Conservation (phyloP, 305 asterid species). For the Solanum hybrid region DNA sequence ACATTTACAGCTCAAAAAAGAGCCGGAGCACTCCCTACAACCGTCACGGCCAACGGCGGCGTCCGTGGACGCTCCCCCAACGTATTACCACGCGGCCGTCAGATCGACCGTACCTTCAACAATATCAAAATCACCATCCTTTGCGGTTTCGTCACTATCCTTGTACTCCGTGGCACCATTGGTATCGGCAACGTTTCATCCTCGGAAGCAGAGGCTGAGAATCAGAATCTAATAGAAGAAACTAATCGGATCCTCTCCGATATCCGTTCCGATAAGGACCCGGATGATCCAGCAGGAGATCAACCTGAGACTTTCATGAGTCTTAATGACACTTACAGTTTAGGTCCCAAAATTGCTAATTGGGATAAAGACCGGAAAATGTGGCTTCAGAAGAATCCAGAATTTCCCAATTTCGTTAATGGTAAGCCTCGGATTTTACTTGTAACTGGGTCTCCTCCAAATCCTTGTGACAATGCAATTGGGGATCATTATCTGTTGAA, state of each 20-base stretch:
- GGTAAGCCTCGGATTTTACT: conserved; percentile 75
- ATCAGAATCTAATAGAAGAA: conserved; percentile 50
- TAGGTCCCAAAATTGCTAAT: conserved; percentile 55
- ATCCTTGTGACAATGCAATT: conserved; percentile 76
- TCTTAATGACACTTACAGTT: conserved; percentile 38
- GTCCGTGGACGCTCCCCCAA: conserved; percentile 35
- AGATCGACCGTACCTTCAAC: conserved; percentile 75
- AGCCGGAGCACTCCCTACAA: conserved; percentile 39
- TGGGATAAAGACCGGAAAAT: conserved; percentile 77
- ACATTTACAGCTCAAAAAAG: conserved; percentile 52
- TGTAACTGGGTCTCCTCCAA: conserved; percentile 80
- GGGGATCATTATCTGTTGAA: conserved; percentile 91
- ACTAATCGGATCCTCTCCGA: conserved; percentile 73
- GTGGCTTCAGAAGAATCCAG: conserved; percentile 61
- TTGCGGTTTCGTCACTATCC: conserved; percentile 88
- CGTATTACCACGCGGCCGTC: conserved; percentile 57
- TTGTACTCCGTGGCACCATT: conserved; percentile 92
- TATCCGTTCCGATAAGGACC: conserved; percentile 78
- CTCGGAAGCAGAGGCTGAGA: conserved; percentile 57
- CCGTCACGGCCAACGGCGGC: conserved; percentile 36
- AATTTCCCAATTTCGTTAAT: conserved; percentile 44
- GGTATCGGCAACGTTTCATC: conserved; percentile 64
- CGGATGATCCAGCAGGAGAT: conserved; percentile 25
- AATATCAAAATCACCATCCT: conserved; percentile 74
- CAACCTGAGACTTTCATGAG: conserved; percentile 10